Evolutionary conservation across 2,329 filamentous ascomycete species (phyloP).

Genomic region (Microsporum ferrugineum): DNA sequence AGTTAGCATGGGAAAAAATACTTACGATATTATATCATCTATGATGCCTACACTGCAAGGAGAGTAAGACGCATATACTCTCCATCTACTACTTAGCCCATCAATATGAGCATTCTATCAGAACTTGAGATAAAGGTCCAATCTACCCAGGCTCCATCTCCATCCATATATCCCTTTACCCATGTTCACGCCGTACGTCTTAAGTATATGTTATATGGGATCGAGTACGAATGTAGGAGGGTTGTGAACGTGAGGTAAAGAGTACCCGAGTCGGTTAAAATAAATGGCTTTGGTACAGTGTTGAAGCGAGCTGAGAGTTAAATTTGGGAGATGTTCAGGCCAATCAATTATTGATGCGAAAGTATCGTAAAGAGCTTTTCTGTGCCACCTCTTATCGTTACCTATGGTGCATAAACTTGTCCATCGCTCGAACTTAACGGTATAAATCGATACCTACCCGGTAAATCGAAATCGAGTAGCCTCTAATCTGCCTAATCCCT

Average conservation of each 20-base stretch:
- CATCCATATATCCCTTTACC: background rate
- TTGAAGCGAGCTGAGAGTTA: background rate
- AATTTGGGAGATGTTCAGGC: background rate
- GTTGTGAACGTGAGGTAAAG: background rate
- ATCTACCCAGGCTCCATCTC: background rate
- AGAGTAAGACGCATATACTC: background rate
- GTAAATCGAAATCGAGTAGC: conserved; percentile 76
- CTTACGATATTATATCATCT: background rate
- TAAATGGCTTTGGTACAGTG: background rate
- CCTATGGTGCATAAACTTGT: background rate
- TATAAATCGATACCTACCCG: conserved; percentile 28
- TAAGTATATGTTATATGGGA: background rate
- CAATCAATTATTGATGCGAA: conserved; percentile 3
- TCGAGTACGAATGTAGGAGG: background rate
- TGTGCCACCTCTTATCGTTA: conserved; percentile 1
- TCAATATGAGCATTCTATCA: background rate
- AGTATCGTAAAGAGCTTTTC: conserved; percentile 4
- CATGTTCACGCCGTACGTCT: background rate
- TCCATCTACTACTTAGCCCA: background rate
- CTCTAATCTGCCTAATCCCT: conserved; percentile 78
- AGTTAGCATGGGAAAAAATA: background rate
- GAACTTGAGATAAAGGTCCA: background rate
- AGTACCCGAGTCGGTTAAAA: background rate
- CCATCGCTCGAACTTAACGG: background rate
- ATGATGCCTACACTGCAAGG: background rate